A percentile compares a stretch with the other conserved stretches of the same genome.
Conservation (phyloP, 305 asterid genomes). For the Withania somnifera region DNA sequence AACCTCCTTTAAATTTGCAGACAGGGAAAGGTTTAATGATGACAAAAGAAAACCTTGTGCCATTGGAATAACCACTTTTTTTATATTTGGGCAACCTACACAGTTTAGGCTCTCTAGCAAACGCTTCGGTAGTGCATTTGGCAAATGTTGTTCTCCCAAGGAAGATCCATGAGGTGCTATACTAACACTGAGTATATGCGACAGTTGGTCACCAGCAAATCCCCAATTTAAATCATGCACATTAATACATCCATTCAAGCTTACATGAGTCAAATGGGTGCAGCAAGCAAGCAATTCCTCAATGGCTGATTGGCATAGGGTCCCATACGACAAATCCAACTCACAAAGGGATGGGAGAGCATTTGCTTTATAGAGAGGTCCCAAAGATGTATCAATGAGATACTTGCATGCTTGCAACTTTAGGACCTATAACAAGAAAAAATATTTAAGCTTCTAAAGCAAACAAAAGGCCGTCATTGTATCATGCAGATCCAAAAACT, state of each 20-base stretch:
- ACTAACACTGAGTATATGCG: slow-evolving; percentile 17
- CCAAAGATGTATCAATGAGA: slow-evolving; percentile 66
- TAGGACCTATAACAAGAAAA: slow-evolving; percentile 45
- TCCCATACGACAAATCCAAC: slow-evolving; percentile 87
- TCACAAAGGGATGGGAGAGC: slow-evolving; percentile 82
- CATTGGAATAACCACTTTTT: slow-evolving; percentile 70
- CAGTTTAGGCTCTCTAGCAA: slow-evolving; percentile 80
- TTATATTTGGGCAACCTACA: slow-evolving; percentile 89
- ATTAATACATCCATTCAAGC: slow-evolving; percentile 86
- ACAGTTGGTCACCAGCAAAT: slow-evolving; percentile 18
- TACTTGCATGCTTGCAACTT: slow-evolving; percentile 99
- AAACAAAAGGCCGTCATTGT: neutral
- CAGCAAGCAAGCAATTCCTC: slow-evolving; percentile 93
- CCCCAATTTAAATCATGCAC: slow-evolving; percentile 97
- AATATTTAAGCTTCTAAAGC: neutral
- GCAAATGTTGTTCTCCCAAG: slow-evolving; percentile 14
- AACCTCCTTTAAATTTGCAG: slow-evolving; percentile 85
- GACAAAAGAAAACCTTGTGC: slow-evolving; percentile 70
- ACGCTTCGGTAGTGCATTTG: slow-evolving; percentile 32
- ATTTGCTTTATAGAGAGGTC: slow-evolving; percentile 75
- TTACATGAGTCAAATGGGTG: slow-evolving; percentile 78
- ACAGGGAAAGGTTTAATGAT: slow-evolving; percentile 81
- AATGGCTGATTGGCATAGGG: slow-evolving; percentile 78
- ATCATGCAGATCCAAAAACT: neutral
- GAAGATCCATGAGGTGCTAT: slow-evolving; percentile 15